These are phyloP conservation scores for Lophium mytilinum DNA, from an alignment of 495 filamentous ascomycete species.

Conservation along the genomic window DNA sequence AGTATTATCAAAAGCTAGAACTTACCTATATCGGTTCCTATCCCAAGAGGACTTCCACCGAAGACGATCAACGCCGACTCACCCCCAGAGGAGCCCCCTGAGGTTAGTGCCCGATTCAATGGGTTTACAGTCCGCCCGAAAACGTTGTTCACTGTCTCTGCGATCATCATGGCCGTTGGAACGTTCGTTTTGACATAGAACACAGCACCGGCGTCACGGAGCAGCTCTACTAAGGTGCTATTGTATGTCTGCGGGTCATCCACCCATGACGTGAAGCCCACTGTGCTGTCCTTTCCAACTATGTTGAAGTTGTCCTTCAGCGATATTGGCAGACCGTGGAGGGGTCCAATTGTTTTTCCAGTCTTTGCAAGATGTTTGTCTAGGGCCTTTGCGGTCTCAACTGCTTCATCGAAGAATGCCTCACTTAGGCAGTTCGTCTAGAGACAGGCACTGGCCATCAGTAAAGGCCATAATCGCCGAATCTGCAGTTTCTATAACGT, in stretches of 20 bases:
- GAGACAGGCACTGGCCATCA: neutral
- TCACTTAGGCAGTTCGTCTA: slow-evolving; percentile 34
- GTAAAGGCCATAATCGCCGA: neutral
- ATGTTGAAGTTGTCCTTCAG: slow-evolving; percentile 29
- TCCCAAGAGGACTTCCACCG: slow-evolving; percentile 33
- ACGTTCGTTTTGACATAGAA: slow-evolving; percentile 40
- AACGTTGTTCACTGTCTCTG: slow-evolving; percentile 41
- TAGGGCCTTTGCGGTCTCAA: slow-evolving; percentile 16
- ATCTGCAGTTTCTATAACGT: slow-evolving; percentile 13
- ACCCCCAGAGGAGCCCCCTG: slow-evolving; percentile 42
- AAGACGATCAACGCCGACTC: slow-evolving; percentile 37
- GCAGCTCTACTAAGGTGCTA: slow-evolving; percentile 17
- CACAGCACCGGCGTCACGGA: slow-evolving; percentile 17
- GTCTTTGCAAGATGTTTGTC: slow-evolving; percentile 27
- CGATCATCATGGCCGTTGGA: slow-evolving; percentile 32
- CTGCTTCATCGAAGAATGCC: slow-evolving; percentile 35
- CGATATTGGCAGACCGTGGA: slow-evolving; percentile 26
- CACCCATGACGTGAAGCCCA: slow-evolving; percentile 26
- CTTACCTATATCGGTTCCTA: slow-evolving; percentile 37
- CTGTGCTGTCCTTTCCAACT: slow-evolving; percentile 22
- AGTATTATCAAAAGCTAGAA: neutral
- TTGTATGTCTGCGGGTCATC: slow-evolving; percentile 41
- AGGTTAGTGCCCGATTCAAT: slow-evolving; percentile 40
- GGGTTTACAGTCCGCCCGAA: slow-evolving; percentile 47
- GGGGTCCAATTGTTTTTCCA: slow-evolving; percentile 19